A percentile compares a stretch with the other conserved stretches of the same genome.
Conservation (phyloP, 768 basidiomycete genomes). For the Peribolospora baueri region DNA sequence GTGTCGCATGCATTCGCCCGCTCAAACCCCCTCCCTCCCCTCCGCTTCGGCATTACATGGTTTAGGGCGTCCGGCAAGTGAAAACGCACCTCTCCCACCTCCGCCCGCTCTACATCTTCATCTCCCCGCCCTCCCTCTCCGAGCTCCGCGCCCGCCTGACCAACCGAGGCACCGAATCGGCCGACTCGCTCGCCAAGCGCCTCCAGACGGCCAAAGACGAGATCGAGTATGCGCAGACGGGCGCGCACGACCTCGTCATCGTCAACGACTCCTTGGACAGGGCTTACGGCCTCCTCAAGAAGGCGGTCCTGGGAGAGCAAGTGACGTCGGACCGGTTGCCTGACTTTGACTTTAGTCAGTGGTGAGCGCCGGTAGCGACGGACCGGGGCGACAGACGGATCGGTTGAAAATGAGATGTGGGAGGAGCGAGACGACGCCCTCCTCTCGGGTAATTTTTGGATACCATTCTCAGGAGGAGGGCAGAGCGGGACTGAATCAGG, state of each 20-base stretch:
- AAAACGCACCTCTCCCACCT: slow-evolving; percentile 42
- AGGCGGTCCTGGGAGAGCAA: slow-evolving; percentile 45
- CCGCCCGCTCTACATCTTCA: slow-evolving; percentile 69
- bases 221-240: slow-evolving; percentile 54
- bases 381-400: too few species aligned
- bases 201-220: slow-evolving; percentile 55
- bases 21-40: neutral
- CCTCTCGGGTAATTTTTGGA: too few species aligned
- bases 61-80: slow-evolving; percentile 72
- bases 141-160: slow-evolving; percentile 44
- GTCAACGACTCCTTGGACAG: slow-evolving; percentile 72
- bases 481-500: too few species aligned
- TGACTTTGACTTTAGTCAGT: slow-evolving; percentile 14
- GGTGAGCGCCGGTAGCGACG: too few species aligned
- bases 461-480: too few species aligned
- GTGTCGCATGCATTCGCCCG: too few species aligned
- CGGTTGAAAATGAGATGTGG: too few species aligned
- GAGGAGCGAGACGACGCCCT: too few species aligned
- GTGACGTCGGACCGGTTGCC: slow-evolving; percentile 42
- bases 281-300: slow-evolving; percentile 53
- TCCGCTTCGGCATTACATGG: neutral
- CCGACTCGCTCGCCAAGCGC: slow-evolving; percentile 44
- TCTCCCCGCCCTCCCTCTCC: slow-evolving; percentile 63
- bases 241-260: slow-evolving; percentile 54
- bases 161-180: slow-evolving; percentile 61